Percentiles rank a stretch among this genome's conserved stretches.
Evolutionary conservation across 257 asterid species (phyloP).

Genomic region (Eucommia ulmoides): DNA sequence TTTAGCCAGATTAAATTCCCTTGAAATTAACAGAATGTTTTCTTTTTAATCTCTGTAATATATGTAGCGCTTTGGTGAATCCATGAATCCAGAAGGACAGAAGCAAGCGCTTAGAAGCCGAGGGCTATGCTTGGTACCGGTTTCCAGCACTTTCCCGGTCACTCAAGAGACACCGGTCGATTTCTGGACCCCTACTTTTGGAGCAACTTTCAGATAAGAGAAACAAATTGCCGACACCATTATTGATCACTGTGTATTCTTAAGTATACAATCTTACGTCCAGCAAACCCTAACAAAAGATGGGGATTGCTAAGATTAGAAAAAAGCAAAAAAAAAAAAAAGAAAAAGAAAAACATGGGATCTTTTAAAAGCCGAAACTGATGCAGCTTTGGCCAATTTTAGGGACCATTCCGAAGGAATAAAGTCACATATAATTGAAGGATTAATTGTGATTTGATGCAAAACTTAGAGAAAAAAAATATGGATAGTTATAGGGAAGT

Average conservation of each 20-base stretch:
- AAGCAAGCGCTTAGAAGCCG: conserved; percentile 71
- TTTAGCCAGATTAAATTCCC: background rate
- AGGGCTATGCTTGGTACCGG: conserved; percentile 80
- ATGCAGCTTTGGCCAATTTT: conserved; percentile 29
- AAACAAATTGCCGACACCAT: background rate
- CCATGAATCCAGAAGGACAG: conserved; percentile 40
- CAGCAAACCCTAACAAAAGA: conserved; percentile 17
- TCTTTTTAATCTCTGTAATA: background rate
- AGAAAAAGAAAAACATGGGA: conserved; percentile 11
- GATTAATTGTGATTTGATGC: conserved; percentile 33
- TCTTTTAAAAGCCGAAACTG: conserved; percentile 25
- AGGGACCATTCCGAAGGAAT: conserved; percentile 31
- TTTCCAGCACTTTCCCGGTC: conserved; percentile 78
- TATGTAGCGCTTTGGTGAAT: conserved; percentile 35
- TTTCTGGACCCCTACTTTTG: conserved; percentile 85
- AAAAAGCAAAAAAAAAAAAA: conserved; percentile 1
- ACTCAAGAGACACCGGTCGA: conserved; percentile 68
- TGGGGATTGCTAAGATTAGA: conserved; percentile 6
- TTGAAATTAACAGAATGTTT: background rate
- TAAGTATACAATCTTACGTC: background rate
- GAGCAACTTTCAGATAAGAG: conserved; percentile 63
- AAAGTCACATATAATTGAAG: conserved; percentile 50
- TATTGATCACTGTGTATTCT: background rate
- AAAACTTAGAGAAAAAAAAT: conserved; percentile 17
- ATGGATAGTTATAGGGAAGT: conserved; percentile 27